phyloP scores from a whole-genome alignment of 2,329 filamentous ascomycete species.

The Epichloe scottii region DNA sequence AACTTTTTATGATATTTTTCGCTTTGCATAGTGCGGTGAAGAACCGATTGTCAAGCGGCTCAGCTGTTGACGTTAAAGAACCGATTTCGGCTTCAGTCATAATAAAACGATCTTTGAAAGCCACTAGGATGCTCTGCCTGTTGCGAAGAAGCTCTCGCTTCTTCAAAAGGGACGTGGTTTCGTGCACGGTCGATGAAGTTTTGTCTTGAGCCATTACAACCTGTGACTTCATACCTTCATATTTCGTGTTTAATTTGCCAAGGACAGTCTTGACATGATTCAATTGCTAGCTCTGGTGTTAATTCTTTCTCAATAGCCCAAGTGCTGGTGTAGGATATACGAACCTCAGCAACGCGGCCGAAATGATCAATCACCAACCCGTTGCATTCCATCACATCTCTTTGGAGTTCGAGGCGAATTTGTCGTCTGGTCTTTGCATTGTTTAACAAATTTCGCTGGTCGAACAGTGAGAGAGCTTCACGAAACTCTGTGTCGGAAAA shows the following conservation, averaged over 20 bases:
- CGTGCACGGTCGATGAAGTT: conserved; percentile 61
- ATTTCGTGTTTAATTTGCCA: conserved; percentile 64
- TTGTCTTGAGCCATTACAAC: conserved; percentile 64
- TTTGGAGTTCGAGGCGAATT: conserved; percentile 72
- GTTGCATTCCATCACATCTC: conserved; percentile 87
- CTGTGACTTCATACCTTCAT: conserved; percentile 66
- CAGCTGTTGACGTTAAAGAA: conserved; percentile 62
- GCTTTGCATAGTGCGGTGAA: conserved; percentile 66
- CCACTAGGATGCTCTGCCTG: conserved; percentile 65
- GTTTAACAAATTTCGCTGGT: conserved; percentile 58
- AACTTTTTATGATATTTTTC: conserved; percentile 80
- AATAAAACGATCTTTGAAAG: conserved; percentile 73
- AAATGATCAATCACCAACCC: conserved; percentile 81
- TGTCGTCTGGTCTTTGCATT: conserved; percentile 67
- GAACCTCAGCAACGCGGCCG: conserved; percentile 74
- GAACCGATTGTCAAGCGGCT: conserved; percentile 76
- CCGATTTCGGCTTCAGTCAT: conserved; percentile 70
- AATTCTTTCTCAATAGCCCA: not conserved
- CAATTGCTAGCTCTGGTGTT: conserved; percentile 54
- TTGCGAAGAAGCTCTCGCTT: conserved; percentile 64
- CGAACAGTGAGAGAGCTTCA: conserved; percentile 68
- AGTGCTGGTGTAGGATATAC: conserved; percentile 11
- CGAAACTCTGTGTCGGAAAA: conserved; percentile 89
- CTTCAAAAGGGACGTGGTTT: conserved; percentile 60
- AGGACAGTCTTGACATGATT: conserved; percentile 72